Base-by-base conservation (phyloP, 1,284 basidiomycete species). In the Papiliotrema laurentii region DNA sequence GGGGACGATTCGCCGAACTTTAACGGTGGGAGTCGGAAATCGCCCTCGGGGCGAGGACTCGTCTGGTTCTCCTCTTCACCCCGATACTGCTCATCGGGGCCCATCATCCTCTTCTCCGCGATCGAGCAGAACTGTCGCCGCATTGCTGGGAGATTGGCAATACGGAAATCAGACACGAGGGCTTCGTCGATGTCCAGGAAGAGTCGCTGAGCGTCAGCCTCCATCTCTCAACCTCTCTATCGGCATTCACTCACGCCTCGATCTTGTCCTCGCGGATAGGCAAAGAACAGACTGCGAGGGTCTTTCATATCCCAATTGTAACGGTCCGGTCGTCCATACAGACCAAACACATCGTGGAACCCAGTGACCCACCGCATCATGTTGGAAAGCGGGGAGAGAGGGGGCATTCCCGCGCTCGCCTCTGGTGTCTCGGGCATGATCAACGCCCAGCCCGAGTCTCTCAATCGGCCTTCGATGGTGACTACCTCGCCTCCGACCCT, bases 281-380 rank as follows among this genome's bases (percentile, higher is more conserved):
- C 69, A 43, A 76, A 74, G 54, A 71, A 71, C 16, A 74, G 51
- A 44, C 64, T 68, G 26, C 46, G 55, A 0, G 83, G 79, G 69
- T 93, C 84, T 18, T 84, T 79, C 51, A 86, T 86, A 63, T 96
- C 87, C 87, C 89, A 96, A 40, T 81, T 85, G 77, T 92, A 94
- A 28, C 78, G 75, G 19, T 81, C 78, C 1, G 90, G 89, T 34
- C 75, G 81, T 30, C 92, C 92, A 68, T 94, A 93, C 26, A 96
- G 77, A 55, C 80, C 79, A 69, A 91, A 92, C 1, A 85, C 83
- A 68, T 94, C 90, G 64, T 94, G 90, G 43, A 92, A 78, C 16
- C 80, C 88, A 51, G 92, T 83, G 46, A 96, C 77, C 93, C 94
- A 98, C 68, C 86, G 87, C 59, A 97, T 78, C 89, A 97, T 94